A percentile compares a stretch with the other conserved stretches of the same genome.
phyloP scores from a whole-genome alignment of 371 early-diverging fungal species.

The Mortierella sp. region DNA sequence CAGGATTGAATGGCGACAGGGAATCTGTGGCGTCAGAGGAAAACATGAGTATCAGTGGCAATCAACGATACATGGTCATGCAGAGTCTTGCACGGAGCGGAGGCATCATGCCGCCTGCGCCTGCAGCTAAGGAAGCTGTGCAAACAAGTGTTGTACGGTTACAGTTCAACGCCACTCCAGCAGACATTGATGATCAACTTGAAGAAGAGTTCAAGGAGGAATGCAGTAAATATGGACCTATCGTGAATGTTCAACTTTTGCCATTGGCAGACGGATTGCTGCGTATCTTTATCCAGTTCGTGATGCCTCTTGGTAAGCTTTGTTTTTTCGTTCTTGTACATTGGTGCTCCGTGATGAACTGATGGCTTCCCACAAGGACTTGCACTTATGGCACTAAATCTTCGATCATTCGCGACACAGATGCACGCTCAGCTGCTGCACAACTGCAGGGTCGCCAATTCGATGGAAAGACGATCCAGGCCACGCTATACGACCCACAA shows the following conservation, averaged over 20 bases:
- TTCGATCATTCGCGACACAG: conserved; percentile 23
- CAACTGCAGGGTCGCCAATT: conserved; percentile 79
- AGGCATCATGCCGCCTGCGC: conserved; percentile 44
- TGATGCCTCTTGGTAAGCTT: conserved; percentile 54
- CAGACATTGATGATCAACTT: conserved; percentile 76
- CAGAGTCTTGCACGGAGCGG: conserved; percentile 71
- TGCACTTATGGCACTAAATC: too few species aligned
- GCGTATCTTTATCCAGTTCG: conserved; percentile 74
- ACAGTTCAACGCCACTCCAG: conserved; percentile 64
- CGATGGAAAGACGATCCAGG: conserved; percentile 71
- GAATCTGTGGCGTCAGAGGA: conserved; percentile 72
- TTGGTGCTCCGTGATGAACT: background rate
- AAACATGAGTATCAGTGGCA: conserved; percentile 68
- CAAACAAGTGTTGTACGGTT: conserved; percentile 66
- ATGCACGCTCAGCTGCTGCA: conserved; percentile 62
- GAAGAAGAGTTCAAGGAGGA: conserved; percentile 76
- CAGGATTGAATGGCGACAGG: conserved; percentile 48
- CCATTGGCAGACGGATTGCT: conserved; percentile 53
- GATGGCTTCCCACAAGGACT: too few species aligned
- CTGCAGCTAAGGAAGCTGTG: conserved; percentile 7
- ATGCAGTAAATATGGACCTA: conserved; percentile 73
- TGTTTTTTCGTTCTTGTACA: background rate
- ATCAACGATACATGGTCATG: conserved; percentile 75
- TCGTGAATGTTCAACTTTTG: conserved; percentile 63
- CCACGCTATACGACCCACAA: conserved; percentile 61